phyloP scores from a whole-genome alignment of 2,329 filamentous ascomycete species.

The Cadophora sp. region DNA sequence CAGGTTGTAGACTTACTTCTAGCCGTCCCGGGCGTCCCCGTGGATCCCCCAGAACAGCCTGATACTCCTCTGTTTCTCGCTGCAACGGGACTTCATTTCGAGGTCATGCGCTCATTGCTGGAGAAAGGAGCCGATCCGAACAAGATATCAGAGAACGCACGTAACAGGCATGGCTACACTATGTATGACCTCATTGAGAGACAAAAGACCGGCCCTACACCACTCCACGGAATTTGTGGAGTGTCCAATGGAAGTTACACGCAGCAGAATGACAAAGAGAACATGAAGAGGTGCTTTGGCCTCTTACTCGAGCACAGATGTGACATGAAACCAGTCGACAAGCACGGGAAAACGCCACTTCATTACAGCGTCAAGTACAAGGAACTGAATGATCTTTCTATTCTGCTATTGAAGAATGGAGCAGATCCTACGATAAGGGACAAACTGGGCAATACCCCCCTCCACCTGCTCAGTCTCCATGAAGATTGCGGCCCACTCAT shows the following conservation, averaged over 20 bases:
- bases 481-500: constrained; percentile 1
- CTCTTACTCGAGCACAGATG: constrained; percentile 18
- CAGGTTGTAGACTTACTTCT: constrained; percentile 21
- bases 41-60: constrained; percentile 7
- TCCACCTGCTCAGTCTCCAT: constrained; percentile 17
- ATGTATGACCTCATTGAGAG: background rate
- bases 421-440: constrained; percentile 20
- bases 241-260: background rate
- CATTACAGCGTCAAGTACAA: constrained; percentile 17
- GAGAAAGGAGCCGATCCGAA: constrained; percentile 28
- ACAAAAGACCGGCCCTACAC: constrained; percentile 11
- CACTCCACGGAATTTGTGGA: constrained; percentile 19
- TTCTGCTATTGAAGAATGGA: constrained; percentile 19
- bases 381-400: background rate
- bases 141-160: constrained; percentile 16
- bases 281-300: constrained; percentile 12
- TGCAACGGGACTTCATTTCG: constrained; percentile 13
- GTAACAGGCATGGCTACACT: background rate
- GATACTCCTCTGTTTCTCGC: constrained; percentile 39
- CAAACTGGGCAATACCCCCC: constrained; percentile 17
- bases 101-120: constrained; percentile 27
- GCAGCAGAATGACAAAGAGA: constrained; percentile 13
- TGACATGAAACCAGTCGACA: constrained; percentile 23
- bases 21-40: background rate
- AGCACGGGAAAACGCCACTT: constrained; percentile 23